A percentile compares a stretch with the other conserved stretches of the same genome.
phyloP scores from a whole-genome alignment of 148 eudicot species.

The Tetragonia tetragonoides region DNA sequence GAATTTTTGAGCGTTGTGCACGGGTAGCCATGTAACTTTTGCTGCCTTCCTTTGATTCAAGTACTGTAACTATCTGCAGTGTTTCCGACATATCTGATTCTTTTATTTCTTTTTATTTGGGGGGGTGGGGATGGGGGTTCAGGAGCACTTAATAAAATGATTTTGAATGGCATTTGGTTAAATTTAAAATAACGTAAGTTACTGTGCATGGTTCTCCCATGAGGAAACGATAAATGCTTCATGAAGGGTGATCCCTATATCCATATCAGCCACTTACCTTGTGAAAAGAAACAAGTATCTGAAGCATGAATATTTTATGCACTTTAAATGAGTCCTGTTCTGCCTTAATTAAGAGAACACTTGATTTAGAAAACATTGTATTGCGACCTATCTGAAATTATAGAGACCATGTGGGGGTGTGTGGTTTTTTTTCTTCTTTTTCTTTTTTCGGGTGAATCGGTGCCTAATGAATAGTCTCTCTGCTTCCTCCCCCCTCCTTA shows the following conservation, averaged over 20 bases:
- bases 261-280: background rate
- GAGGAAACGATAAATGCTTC: background rate
- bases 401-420: background rate
- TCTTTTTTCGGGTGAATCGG: background rate
- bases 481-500: background rate
- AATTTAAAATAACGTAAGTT: background rate
- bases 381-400: background rate
- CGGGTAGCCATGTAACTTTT: constrained; percentile 83
- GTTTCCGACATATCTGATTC: constrained; percentile 5
- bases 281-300: background rate
- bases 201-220: constrained; percentile 6
- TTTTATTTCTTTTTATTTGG: background rate
- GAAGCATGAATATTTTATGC: constrained; percentile 1
- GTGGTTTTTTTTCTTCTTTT: background rate
- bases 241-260: background rate
- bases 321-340: background rate
- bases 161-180: background rate
- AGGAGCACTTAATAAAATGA: background rate
- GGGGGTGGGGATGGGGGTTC: background rate
- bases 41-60: constrained; percentile 6
- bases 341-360: background rate
- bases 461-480: background rate
- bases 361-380: background rate
- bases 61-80: background rate
- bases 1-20: constrained; percentile 97